Base-by-base conservation (phyloP, 2,329 filamentous ascomycete species). In the Colletotrichum shisoi region DNA sequence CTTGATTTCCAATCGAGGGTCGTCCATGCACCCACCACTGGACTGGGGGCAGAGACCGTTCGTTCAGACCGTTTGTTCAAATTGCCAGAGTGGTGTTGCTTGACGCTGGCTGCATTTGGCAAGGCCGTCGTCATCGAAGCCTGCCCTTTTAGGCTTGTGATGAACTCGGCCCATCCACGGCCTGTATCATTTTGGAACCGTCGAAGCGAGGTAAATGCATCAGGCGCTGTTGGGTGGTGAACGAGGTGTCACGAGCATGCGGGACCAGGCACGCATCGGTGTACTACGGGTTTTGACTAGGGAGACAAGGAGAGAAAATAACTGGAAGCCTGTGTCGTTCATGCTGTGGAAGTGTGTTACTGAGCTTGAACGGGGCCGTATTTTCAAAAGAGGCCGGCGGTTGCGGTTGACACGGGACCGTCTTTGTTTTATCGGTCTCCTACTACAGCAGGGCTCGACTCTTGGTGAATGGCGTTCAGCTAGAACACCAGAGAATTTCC, bases 241-340 rank as follows among this genome's bases (percentile, higher is more conserved):
- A 34, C 34, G n/a, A 15, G 42, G 31, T 37, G 34, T 6, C 31
- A 49, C 31, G 31, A 21, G 42, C 12, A 42, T 57, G 21, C 19
- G 17, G 51, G 8, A 39, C 51, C 40, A 17, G 60, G 42, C 44
- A 54, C 31, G 45, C 40, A 42, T 19, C 31, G 57, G 51, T 21
- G 7, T 27, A 56, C 48, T 31, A 15, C 17, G 17, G 21, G 19
- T 19, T 31, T 49, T 34, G 31, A 42, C 19, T 21, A 17, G 40
- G 49, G 21, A 31, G 40, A 42, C 27, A 42, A 62, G 31, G n/a
- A 42, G 44, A 57, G 21, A 49, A 19, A 8, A n/a, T 57, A 44
- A 57, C 19, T 8, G 12, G 31, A 42, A 31, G 24, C 31, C 15
- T 15, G 42, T 42, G 12, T 49, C 24, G 39, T 34, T 24, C 24